Percentiles rank a stretch among this genome's conserved stretches.
Conservation (phyloP, 1,139 yeast genomes). For the Hanseniaspora sp. region DNA sequence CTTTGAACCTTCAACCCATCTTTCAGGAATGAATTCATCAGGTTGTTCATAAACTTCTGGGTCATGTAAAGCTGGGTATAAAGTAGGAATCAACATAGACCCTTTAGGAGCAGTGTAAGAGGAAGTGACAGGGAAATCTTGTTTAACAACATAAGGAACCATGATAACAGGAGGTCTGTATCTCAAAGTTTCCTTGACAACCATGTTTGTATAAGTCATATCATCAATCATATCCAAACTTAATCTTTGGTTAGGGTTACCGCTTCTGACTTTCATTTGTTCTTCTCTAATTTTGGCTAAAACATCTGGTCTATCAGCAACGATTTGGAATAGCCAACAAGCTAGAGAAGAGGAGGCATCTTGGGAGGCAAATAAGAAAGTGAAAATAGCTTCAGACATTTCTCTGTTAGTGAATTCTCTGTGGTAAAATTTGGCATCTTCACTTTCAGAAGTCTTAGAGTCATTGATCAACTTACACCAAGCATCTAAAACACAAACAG, state of each 20-base stretch:
- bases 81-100: constrained; percentile 88
- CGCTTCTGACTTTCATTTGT: constrained; percentile 70
- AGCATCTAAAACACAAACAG: constrained; percentile 86
- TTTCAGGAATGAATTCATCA: constrained; percentile 85
- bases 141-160: constrained; percentile 93
- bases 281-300: constrained; percentile 77
- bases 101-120: constrained; percentile 91
- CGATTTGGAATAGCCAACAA: constrained; percentile 94
- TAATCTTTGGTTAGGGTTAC: constrained; percentile 54
- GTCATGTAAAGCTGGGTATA: constrained; percentile 92
- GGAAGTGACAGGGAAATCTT: constrained; percentile 70
- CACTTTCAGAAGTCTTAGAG: constrained; percentile 45
- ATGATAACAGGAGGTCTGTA: constrained; percentile 94
- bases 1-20: constrained; percentile 68
- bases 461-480: constrained; percentile 83
- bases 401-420: constrained; percentile 84
- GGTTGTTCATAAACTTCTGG: constrained; percentile 93
- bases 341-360: constrained; percentile 97
- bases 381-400: constrained; percentile 90
- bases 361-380: constrained; percentile 92
- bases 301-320: constrained; percentile 91
- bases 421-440: constrained; percentile 43
- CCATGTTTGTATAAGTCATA: constrained; percentile 82
- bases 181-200: constrained; percentile 82
- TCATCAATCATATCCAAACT: constrained; percentile 63